Evolutionary conservation across 1,284 basidiomycete species (phyloP).

Genomic region (Irpex sp.): DNA sequence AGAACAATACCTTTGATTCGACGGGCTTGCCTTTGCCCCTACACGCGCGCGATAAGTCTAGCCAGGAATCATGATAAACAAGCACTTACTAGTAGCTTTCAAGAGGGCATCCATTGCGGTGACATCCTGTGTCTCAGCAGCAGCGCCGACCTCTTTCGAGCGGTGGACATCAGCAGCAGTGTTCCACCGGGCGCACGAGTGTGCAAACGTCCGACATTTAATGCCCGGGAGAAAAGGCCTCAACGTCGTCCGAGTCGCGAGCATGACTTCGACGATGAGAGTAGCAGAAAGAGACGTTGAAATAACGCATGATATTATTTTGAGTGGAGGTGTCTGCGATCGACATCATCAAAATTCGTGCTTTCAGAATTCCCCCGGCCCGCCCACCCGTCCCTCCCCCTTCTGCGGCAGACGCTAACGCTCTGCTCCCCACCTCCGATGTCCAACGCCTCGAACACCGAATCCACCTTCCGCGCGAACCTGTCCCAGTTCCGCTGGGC

Average conservation of each 20-base stretch:
- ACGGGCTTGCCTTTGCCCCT: background rate
- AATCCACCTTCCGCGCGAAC: slow-evolving; percentile 64
- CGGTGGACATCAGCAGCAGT: slow-evolving; percentile 9
- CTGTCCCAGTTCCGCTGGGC: slow-evolving; percentile 87
- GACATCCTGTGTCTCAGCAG: slow-evolving; percentile 53
- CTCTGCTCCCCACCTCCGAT: background rate
- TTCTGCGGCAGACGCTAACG: background rate
- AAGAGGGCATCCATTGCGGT: slow-evolving; percentile 53
- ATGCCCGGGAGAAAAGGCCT: no score
- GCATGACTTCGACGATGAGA: no score
- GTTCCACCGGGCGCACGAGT: background rate
- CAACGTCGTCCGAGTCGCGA: no score
- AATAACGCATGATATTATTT: no score
- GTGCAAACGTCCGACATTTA: background rate
- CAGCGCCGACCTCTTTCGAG: slow-evolving; percentile 25
- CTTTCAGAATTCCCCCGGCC: no score
- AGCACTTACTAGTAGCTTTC: slow-evolving; percentile 46
- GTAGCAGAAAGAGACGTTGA: no score
- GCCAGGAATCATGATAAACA: background rate
- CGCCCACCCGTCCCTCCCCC: no score
- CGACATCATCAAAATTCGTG: no score
- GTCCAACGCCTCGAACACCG: slow-evolving; percentile 27
- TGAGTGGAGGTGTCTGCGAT: no score
- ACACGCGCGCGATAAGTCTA: background rate
- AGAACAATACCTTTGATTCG: background rate